phyloP scores from a whole-genome alignment of 2,329 filamentous ascomycete genomes.

The Aspergillus fischeri region DNA sequence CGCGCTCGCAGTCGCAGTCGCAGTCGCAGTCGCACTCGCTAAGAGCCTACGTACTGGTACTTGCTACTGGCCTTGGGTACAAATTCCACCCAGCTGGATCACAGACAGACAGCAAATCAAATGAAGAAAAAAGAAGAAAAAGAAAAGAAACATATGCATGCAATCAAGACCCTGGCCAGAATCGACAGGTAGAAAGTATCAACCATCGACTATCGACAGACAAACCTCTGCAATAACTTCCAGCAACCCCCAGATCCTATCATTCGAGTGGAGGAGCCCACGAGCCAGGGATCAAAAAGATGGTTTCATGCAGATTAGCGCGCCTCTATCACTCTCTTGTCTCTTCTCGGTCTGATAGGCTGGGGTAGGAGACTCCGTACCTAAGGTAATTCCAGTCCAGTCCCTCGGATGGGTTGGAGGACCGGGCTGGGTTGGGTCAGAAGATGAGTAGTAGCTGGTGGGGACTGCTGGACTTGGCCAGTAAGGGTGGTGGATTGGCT shows the following conservation, averaged over 20 bases:
- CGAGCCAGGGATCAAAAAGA: neutral
- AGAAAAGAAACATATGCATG: neutral
- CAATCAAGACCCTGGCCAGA: neutral
- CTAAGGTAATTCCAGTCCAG: too few species aligned
- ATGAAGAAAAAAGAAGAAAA: too few species aligned
- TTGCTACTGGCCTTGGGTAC: neutral
- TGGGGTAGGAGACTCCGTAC: too few species aligned
- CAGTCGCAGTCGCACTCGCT: too few species aligned
- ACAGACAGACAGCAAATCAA: too few species aligned
- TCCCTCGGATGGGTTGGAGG: too few species aligned
- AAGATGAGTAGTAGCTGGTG: neutral
- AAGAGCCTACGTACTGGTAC: too few species aligned
- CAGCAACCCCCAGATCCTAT: neutral
- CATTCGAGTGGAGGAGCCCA: neutral
- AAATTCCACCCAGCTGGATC: neutral
- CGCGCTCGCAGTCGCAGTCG: too few species aligned
- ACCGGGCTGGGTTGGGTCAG: too few species aligned
- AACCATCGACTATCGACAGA: too few species aligned
- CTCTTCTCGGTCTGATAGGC: neutral
- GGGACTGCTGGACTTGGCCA: neutral
- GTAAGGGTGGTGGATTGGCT: neutral
- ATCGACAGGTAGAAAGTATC: neutral
- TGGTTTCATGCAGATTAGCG: neutral
- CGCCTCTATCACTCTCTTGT: neutral
- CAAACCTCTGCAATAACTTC: too few species aligned